Conservation (phyloP, 345 rosid genomes). For the Geranium rotundifolium region DNA sequence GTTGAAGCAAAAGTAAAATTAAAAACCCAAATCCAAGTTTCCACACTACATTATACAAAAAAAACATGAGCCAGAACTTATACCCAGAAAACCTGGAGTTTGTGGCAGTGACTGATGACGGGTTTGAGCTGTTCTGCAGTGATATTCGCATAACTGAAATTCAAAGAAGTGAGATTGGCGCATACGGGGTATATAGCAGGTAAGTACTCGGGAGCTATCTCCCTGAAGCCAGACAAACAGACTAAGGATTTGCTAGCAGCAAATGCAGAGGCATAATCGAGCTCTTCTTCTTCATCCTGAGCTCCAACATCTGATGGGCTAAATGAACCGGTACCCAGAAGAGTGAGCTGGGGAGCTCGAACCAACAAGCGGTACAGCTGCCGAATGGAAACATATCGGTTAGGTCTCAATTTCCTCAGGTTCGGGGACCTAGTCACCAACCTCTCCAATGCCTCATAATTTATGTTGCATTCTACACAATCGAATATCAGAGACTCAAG, state of each 20-base stretch:
- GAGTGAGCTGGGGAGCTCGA: constrained; percentile 61
- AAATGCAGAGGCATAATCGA: constrained; percentile 50
- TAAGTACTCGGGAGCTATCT: constrained; percentile 42
- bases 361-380: constrained; percentile 44
- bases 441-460: constrained; percentile 61
- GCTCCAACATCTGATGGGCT: constrained; percentile 26
- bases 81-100: constrained; percentile 73
- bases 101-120: constrained; percentile 58
- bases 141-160: constrained; percentile 79
- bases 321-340: constrained; percentile 82
- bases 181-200: constrained; percentile 65
- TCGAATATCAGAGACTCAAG: constrained; percentile 67
- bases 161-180: constrained; percentile 64
- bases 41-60: not conserved
- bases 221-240: constrained; percentile 82
- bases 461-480: constrained; percentile 47
- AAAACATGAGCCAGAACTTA: constrained; percentile 7
- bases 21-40: constrained; percentile 4
- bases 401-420: constrained; percentile 55
- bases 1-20: constrained; percentile 13
- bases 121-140: constrained; percentile 58
- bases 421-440: constrained; percentile 59
- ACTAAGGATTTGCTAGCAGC: constrained; percentile 53
- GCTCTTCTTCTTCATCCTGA: constrained; percentile 34
- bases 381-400: constrained; percentile 48